Conservation (phyloP, 106 monocot species). For the Apostasia shenzhenica region DNA sequence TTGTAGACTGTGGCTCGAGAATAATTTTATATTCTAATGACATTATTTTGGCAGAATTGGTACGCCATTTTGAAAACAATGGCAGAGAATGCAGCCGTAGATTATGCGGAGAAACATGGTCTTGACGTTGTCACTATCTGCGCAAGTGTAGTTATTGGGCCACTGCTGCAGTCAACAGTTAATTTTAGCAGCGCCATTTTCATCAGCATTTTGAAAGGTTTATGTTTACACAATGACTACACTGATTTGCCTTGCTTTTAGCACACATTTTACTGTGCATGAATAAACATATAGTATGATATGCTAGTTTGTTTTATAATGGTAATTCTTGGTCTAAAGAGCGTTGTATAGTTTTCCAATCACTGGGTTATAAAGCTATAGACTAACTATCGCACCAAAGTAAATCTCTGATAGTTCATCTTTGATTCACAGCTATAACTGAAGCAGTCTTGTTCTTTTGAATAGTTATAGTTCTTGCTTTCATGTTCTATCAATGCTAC, state of each 20-base stretch:
- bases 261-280: not conserved
- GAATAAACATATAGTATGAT: not conserved
- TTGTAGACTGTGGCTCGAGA: too few relatives aligned
- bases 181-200: slow-evolving; percentile 38
- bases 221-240: not conserved
- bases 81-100: slow-evolving; percentile 34
- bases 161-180: slow-evolving; percentile 32
- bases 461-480: not conserved
- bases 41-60: slow-evolving; percentile 24
- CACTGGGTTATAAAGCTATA: not conserved
- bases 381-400: not conserved
- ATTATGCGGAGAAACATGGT: slow-evolving; percentile 30
- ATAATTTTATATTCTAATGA: too few relatives aligned
- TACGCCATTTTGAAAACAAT: slow-evolving; percentile 49
- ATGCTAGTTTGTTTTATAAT: not conserved
- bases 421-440: not conserved
- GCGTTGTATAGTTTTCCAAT: not conserved
- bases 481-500: not conserved
- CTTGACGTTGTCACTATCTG: slow-evolving; percentile 43
- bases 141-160: slow-evolving; percentile 40
- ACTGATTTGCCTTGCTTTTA: not conserved
- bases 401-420: not conserved
- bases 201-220: slow-evolving; percentile 39
- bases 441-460: not conserved
- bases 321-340: not conserved